Conservation (phyloP, 1,139 yeast species). For the Taphrina flavorubra region DNA sequence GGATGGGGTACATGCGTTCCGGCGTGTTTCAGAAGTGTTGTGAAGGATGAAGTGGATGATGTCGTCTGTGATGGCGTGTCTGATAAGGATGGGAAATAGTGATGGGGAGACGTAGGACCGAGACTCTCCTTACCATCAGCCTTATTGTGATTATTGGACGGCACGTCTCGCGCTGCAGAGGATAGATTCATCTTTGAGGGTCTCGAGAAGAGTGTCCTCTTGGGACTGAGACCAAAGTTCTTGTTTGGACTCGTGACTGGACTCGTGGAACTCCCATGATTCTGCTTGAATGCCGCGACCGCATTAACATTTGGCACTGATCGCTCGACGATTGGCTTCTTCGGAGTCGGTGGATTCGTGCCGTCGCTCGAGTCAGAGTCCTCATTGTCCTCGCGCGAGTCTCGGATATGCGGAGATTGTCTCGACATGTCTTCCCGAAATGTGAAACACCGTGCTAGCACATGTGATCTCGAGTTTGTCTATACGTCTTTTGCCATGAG, state of each 20-base stretch:
- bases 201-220: slow-evolving; percentile 26
- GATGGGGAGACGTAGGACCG: slow-evolving; percentile 19
- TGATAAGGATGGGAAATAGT: not conserved
- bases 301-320: not conserved
- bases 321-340: slow-evolving; percentile 4
- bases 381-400: slow-evolving; percentile 11
- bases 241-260: slow-evolving; percentile 20
- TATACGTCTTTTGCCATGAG: not conserved
- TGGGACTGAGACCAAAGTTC: slow-evolving; percentile 28
- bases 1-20: slow-evolving; percentile 35
- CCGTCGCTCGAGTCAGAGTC: slow-evolving; percentile 38
- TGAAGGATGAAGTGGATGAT: slow-evolving; percentile 19
- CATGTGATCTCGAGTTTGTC: not conserved
- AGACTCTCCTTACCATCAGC: not conserved
- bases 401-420: slow-evolving; percentile 13
- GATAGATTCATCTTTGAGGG: slow-evolving; percentile 34
- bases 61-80: slow-evolving; percentile 2
- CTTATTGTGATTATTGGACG: not conserved
- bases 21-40: slow-evolving; percentile 25
- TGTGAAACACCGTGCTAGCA: slow-evolving; percentile 9
- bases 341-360: slow-evolving; percentile 33
- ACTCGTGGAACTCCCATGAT: slow-evolving; percentile 9
- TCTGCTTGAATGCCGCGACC: not conserved
- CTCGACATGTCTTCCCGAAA: slow-evolving; percentile 9
- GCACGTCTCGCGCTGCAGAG: slow-evolving; percentile 1